Base-by-base conservation (phyloP, 2,329 filamentous ascomycete species). In the Davidsoniella virescens region DNA sequence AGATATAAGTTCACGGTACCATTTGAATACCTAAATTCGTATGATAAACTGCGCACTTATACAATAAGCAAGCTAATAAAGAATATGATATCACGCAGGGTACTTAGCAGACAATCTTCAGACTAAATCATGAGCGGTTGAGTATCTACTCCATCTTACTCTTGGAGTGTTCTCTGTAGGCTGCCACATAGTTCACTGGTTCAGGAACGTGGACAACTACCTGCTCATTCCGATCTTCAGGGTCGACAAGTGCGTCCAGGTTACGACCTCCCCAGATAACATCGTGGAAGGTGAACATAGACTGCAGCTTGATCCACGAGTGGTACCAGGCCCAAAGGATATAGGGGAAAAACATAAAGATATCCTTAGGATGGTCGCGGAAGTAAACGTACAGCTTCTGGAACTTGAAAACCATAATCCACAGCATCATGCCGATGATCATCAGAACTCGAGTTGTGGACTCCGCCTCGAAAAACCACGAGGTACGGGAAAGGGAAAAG, bases 291-390 rank as follows among this genome's bases (percentile, higher is more conserved):
- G 76, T 82, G 3, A 75, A 48, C 18, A 73, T 47, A 0, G 74
- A 73, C 56, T 68, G 74, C 0, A 78, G 25, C 62, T 80, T 81
- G 55, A 81, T 66, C 1, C 75, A 57, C 23, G 70, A 70, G 58
- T 82, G 77, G 37, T 65, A 60, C 56, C 80, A 82, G 1, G 65
- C 71, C 57, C 80, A 82, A 0, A 65, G 8, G 12, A 80, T 57
- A 42, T 73, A 70, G 0, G 58, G 62, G 0, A 71, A 68, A 1
- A 80, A 61, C 51, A 72, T 68, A 0, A 63, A 46, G 2, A 76
- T 54, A 57, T 82, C 77, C 1, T 57, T 51, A 0, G 76, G 76
- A 54, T 79, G 54, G 0, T 65, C 65, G 3, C 57, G 49, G 54
- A 78, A 72, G 57, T 79, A 70, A 0, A 71, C 67, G 0, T 70